phyloP scores from a whole-genome alignment of 208 protist genomes.

The Porcisia hertigi region DNA sequence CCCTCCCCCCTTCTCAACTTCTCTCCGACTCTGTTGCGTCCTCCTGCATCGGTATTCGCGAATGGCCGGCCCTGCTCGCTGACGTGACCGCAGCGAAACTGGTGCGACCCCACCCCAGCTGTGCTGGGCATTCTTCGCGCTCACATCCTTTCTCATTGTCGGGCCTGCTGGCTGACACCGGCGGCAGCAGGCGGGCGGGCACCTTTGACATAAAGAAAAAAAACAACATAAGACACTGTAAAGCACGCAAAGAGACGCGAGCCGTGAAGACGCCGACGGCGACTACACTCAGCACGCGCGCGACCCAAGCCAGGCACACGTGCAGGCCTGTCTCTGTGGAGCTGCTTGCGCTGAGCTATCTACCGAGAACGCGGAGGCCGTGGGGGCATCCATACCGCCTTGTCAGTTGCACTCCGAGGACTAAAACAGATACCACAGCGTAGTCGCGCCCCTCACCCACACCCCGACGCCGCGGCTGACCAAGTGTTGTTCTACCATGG shows the following conservation, averaged over 20 bases:
- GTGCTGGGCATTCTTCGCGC: background rate
- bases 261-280: background rate
- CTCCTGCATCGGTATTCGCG: background rate
- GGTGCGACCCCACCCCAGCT: background rate
- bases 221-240: background rate
- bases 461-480: too few relatives aligned
- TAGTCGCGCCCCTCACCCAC: background rate
- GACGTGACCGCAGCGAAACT: background rate
- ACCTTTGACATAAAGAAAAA: background rate
- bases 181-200: background rate
- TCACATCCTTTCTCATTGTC: background rate
- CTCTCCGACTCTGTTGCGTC: too few relatives aligned
- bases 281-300: too few relatives aligned
- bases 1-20: too few relatives aligned
- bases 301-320: background rate
- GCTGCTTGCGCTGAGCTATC: too few relatives aligned
- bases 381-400: background rate
- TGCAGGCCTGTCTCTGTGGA: background rate
- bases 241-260: background rate
- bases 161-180: background rate
- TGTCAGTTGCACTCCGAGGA: background rate
- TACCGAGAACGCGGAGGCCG: too few relatives aligned
- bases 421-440: background rate
- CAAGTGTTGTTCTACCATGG: background rate
- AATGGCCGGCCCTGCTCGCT: background rate